A percentile compares a stretch with the other conserved stretches of the same genome.
phyloP scores from a whole-genome alignment of 805 yeast genomes.

The Metschnikowia orientalis region DNA sequence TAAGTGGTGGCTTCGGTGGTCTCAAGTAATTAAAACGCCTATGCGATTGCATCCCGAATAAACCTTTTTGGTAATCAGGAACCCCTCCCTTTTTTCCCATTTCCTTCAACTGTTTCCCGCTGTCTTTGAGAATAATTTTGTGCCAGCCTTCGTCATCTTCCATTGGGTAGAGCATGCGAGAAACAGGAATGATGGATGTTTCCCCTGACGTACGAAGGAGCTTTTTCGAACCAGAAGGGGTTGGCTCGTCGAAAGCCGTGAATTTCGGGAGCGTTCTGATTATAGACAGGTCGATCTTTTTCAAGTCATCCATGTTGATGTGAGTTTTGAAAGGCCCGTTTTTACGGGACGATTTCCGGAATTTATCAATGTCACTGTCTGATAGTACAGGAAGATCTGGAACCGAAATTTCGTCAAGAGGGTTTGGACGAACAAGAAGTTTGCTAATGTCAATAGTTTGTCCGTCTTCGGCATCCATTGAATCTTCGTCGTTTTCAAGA shows the following conservation, averaged over 20 bases:
- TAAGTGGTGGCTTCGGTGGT: constrained; percentile 90
- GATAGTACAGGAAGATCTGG: constrained; percentile 26
- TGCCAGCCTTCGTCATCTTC: constrained; percentile 64
- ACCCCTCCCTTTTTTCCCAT: constrained; percentile 15
- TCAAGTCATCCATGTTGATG: constrained; percentile 39
- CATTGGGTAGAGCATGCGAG: constrained; percentile 59
- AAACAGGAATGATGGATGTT: constrained; percentile 48
- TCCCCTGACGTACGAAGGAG: constrained; percentile 20
- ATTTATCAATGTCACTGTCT: no score
- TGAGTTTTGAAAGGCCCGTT: constrained; percentile 44
- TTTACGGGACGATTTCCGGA: no score
- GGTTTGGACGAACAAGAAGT: constrained; percentile 24
- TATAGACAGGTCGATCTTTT: constrained; percentile 45
- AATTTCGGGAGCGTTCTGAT: constrained; percentile 45
- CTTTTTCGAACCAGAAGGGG: constrained; percentile 4
- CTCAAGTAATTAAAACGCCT: constrained; percentile 61
- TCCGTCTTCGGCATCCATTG: constrained; percentile 3
- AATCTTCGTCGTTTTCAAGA: neutral
- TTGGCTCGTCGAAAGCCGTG: constrained; percentile 43
- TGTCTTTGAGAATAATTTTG: constrained; percentile 49
- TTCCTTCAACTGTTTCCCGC: constrained; percentile 1
- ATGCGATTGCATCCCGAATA: constrained; percentile 48
- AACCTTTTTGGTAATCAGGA: constrained; percentile 51
- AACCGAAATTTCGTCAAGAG: constrained; percentile 28
- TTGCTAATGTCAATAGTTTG: constrained; percentile 35